phyloP scores from a whole-genome alignment of 768 basidiomycete species.

The Suillus placidus region DNA sequence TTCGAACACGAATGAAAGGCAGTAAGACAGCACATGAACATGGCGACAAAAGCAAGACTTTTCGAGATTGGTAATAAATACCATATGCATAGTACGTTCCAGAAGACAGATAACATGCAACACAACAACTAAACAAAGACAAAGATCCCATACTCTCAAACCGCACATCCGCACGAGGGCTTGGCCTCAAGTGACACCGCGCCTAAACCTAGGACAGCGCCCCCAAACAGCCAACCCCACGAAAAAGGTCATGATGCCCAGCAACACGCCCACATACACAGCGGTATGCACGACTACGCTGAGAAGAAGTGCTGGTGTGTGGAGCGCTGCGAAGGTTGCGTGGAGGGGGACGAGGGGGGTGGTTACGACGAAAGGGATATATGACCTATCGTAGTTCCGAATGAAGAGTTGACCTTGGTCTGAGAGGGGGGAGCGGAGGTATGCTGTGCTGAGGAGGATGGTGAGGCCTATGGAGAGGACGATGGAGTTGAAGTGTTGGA shows the following conservation, averaged over 20 bases:
- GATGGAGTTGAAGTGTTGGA: slow-evolving; percentile 76
- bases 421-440: no score
- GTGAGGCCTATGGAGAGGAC: slow-evolving; percentile 69
- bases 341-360: slow-evolving; percentile 54
- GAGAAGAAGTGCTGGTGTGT: slow-evolving; percentile 68
- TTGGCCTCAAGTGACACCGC: no score
- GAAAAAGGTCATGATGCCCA: slow-evolving; percentile 71
- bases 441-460: slow-evolving; percentile 52
- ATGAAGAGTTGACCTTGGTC: no score
- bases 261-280: slow-evolving; percentile 68
- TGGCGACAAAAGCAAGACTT: neutral
- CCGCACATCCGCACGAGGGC: no score
- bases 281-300: slow-evolving; percentile 75
- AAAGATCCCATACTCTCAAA: no score
- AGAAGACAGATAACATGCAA: neutral
- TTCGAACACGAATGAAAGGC: neutral
- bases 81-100: neutral
- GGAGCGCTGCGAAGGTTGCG: slow-evolving; percentile 58
- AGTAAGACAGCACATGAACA: neutral
- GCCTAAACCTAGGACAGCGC: slow-evolving; percentile 44
- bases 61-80: neutral
- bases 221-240: slow-evolving; percentile 75
- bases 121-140: neutral
- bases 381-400: no score
- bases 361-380: no score